Conservation (phyloP, 2,329 filamentous ascomycete genomes). For the Pseudonectria buxi region DNA sequence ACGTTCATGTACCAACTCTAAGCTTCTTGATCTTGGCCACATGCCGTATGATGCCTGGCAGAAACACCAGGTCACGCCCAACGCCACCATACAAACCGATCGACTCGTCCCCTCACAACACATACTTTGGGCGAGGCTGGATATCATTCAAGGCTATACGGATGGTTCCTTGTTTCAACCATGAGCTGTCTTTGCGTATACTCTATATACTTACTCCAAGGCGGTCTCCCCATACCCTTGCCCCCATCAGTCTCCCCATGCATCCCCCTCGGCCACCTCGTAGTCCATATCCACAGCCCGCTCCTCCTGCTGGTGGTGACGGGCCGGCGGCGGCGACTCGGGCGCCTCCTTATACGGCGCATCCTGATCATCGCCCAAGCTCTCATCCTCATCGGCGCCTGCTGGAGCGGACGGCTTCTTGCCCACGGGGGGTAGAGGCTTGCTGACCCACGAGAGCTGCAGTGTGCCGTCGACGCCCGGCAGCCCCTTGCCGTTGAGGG, state of each 20-base stretch:
- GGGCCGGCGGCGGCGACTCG: slow-evolving; percentile 2
- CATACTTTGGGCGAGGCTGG: too few relatives aligned
- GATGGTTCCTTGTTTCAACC: too few relatives aligned
- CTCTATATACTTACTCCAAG: too few relatives aligned
- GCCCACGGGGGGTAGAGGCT: slow-evolving; percentile 19
- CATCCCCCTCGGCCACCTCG: slow-evolving; percentile 45
- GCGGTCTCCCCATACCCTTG: neutral
- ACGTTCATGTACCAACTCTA: too few relatives aligned
- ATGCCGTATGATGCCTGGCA: too few relatives aligned
- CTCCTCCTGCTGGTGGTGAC: slow-evolving; percentile 20
- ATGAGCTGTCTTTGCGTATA: too few relatives aligned
- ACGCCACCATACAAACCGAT: too few relatives aligned
- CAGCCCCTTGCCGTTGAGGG: slow-evolving; percentile 49
- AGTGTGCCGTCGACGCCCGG: slow-evolving; percentile 56
- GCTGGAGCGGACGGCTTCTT: slow-evolving; percentile 3
- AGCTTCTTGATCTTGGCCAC: too few relatives aligned
- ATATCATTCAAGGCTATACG: neutral
- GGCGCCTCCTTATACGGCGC: slow-evolving; percentile 7
- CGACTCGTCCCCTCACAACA: too few relatives aligned
- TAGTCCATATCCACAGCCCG: slow-evolving; percentile 43
- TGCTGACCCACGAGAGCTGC: slow-evolving; percentile 56
- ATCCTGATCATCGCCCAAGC: slow-evolving; percentile 20
- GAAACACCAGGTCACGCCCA: too few relatives aligned
- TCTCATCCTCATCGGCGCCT: slow-evolving; percentile 17
- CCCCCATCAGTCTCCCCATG: slow-evolving; percentile 26